Evolutionary conservation across 257 asterid species (phyloP).

Genomic region (Solanum appendiculatum): DNA sequence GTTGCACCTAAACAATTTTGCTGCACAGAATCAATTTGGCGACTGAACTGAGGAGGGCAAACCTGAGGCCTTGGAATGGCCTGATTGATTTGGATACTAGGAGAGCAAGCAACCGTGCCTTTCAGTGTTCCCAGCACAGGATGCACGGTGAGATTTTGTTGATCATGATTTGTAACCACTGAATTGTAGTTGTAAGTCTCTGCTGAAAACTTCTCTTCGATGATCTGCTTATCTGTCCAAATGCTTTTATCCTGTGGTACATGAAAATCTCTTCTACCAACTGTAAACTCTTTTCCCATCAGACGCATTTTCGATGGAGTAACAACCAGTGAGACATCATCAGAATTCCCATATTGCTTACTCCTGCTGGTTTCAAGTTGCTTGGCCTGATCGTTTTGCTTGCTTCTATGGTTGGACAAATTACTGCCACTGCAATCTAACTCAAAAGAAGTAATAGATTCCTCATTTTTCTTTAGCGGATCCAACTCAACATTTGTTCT

Average conservation of each 20-base stretch:
- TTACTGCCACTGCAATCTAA: slow-evolving; percentile 1
- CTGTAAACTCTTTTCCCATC: slow-evolving; percentile 65
- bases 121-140: slow-evolving; percentile 26
- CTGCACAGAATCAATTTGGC: slow-evolving; percentile 11
- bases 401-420: slow-evolving; percentile 8
- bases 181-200: background rate
- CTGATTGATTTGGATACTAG: slow-evolving; percentile 21
- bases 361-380: slow-evolving; percentile 19
- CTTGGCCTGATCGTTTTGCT: slow-evolving; percentile 17
- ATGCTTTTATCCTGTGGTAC: slow-evolving; percentile 19
- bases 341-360: slow-evolving; percentile 12
- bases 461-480: slow-evolving; percentile 6
- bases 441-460: slow-evolving; percentile 10
- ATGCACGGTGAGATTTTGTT: slow-evolving; percentile 12
- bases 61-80: slow-evolving; percentile 7
- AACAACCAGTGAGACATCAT: slow-evolving; percentile 11
- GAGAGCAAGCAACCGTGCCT: slow-evolving; percentile 18
- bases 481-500: slow-evolving; percentile 10
- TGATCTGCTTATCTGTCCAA: slow-evolving; percentile 42
- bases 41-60: slow-evolving; percentile 14
- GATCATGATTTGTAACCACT: slow-evolving; percentile 10
- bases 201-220: slow-evolving; percentile 15
- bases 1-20: slow-evolving; percentile 17
- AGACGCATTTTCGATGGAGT: slow-evolving; percentile 54
- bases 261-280: slow-evolving; percentile 29